These are phyloP conservation scores for Suhomyces chickasaworum DNA, from an alignment of 1,139 yeast genomes.

Conservation along the genomic window DNA sequence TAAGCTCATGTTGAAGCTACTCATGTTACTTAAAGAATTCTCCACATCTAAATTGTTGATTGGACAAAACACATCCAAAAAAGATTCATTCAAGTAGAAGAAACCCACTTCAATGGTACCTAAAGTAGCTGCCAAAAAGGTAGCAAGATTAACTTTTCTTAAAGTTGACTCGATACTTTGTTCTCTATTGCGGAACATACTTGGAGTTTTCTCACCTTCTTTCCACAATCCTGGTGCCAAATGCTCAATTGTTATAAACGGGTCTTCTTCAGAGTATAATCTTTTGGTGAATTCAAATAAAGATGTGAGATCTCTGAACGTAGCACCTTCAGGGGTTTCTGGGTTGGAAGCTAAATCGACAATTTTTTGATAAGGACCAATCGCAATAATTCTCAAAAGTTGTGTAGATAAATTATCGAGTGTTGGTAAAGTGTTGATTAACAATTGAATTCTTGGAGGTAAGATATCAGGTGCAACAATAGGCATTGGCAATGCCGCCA, in stretches of 20 bases:
- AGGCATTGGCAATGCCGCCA: constrained; percentile 60
- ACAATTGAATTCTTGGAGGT: constrained; percentile 61
- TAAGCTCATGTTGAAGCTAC: constrained; percentile 34
- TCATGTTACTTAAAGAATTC: constrained; percentile 44
- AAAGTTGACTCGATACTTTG: constrained; percentile 69
- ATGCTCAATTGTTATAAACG: constrained; percentile 63
- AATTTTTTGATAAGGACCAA: constrained; percentile 72
- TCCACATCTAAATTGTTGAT: constrained; percentile 48
- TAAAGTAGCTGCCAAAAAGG: constrained; percentile 80
- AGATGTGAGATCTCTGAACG: constrained; percentile 70
- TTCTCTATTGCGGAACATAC: constrained; percentile 58
- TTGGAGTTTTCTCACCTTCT: constrained; percentile 60
- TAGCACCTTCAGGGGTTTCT: constrained; percentile 71
- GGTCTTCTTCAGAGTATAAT: constrained; percentile 65
- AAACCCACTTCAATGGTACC: constrained; percentile 88
- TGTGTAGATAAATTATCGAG: constrained; percentile 78
- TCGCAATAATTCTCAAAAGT: constrained; percentile 65
- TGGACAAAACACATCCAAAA: constrained; percentile 82
- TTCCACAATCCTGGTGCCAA: constrained; percentile 69
- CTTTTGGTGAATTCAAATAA: constrained; percentile 73
- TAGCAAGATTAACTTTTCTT: constrained; percentile 83
- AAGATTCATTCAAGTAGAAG: constrained; percentile 78
- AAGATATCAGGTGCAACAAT: constrained; percentile 56
- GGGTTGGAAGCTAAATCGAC: constrained; percentile 72
- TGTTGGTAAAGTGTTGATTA: constrained; percentile 67